These are phyloP conservation scores for Colletotrichum horii DNA, from an alignment of 2,329 filamentous ascomycete genomes.

Conservation along the genomic window DNA sequence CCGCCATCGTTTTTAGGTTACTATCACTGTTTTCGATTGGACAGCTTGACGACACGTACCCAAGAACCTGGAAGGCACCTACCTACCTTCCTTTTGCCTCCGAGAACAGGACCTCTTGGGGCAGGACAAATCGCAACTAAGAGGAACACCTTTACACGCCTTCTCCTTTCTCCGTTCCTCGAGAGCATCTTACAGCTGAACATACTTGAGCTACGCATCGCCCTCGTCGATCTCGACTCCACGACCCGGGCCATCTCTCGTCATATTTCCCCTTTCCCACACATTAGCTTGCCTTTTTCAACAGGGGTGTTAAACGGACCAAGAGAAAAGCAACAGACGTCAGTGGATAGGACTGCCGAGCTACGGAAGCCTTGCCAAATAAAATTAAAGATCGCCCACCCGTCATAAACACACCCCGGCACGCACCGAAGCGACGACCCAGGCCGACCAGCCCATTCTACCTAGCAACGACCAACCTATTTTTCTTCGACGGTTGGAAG, in stretches of 20 bases:
- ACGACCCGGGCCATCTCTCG: background rate
- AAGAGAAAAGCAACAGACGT: background rate
- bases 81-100: background rate
- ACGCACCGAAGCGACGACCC: background rate
- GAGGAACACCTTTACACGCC: background rate
- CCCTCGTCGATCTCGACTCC: background rate
- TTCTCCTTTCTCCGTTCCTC: background rate
- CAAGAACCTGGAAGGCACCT: background rate
- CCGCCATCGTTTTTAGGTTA: background rate
- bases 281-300: background rate
- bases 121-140: background rate
- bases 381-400: conserved; percentile 16
- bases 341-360: conserved; percentile 2
- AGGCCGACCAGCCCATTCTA: background rate
- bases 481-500: background rate
- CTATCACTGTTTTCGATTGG: conserved; percentile 13
- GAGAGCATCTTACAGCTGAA: background rate
- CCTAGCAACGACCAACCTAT: background rate
- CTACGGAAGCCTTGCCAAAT: conserved; percentile 2
- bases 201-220: background rate
- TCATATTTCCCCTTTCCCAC: background rate
- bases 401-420: background rate
- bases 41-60: conserved; percentile 14
- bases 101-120: background rate
- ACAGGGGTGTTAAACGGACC: background rate